phyloP scores from a whole-genome alignment of 192 early-diverging fungal genomes.

The Paraglomus occultum region DNA sequence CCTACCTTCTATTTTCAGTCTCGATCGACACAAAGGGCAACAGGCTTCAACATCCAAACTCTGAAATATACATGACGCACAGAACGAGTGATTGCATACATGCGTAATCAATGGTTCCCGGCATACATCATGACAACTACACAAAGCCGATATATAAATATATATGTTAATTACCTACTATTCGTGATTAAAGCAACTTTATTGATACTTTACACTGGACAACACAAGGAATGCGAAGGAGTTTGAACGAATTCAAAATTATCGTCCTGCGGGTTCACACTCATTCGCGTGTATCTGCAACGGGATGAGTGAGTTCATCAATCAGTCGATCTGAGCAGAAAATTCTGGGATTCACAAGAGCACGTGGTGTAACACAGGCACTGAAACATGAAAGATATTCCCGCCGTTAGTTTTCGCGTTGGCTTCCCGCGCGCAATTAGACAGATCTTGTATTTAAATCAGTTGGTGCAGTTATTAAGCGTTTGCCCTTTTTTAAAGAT shows the following conservation, averaged over 20 bases:
- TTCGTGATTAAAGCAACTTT: neutral
- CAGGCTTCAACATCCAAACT: constrained; percentile 51
- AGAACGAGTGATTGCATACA: constrained; percentile 63
- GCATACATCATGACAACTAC: constrained; percentile 58
- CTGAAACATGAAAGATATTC: too few relatives aligned
- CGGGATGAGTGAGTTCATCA: too few relatives aligned
- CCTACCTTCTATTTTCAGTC: constrained; percentile 42
- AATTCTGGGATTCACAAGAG: too few relatives aligned
- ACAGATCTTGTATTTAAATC: too few relatives aligned
- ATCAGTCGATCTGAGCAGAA: too few relatives aligned
- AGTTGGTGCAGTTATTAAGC: too few relatives aligned
- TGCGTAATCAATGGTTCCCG: constrained; percentile 57
- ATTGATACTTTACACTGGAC: constrained; percentile 41
- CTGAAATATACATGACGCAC: constrained; percentile 55
- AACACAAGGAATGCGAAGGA: constrained; percentile 42
- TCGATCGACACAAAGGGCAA: constrained; percentile 58
- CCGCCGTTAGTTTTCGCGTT: too few relatives aligned
- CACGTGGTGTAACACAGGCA: too few relatives aligned
- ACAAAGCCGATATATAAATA: neutral
- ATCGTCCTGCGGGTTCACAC: constrained; percentile 24
- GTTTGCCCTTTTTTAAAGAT: too few relatives aligned
- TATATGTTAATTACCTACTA: neutral
- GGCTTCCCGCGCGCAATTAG: too few relatives aligned
- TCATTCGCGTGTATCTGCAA: neutral
- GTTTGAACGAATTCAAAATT: constrained; percentile 45